Evolutionary conservation across 116 monocot species (phyloP), one percentile per base, ranked within the genome.

Genomic region (Zostera marina): DNA sequence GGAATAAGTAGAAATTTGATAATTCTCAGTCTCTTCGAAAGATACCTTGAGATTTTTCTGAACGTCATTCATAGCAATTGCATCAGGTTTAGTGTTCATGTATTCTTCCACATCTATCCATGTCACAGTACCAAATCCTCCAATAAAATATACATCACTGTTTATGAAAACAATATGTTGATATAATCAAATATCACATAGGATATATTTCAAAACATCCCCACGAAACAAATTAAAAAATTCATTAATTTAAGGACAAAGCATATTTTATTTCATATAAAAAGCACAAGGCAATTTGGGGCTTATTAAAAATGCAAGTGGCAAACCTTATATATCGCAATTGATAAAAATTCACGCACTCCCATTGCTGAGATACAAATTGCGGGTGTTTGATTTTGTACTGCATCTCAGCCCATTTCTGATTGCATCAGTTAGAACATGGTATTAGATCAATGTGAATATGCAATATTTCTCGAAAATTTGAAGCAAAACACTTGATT

Each of bases 291-390:
- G 49, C 20, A 51, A 51, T 8, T 32, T 32, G 32, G 32, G 1
- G 49, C 10, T 8, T 20, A 49, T 17, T 8, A 49, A 49, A 5
- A 38, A 59, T 42, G 16, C 21, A 59, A 7, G 32, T 26, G 10
- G 16, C 23, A 41, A 63, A 94, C 94, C 94, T 85, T 68, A 94
- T 85, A 38, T 53, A 76, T 59, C 85, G 72, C 94, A 94, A 88
- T 63, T 84, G 84, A 70, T 84, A 94, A 64, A 85, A 94, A 63
- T 82, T 81, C 61, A 94, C 84, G 65, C 88, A 88, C 52, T 84
- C 94, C 94, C 94, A 94, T 55, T 94, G 81, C 51, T 94, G 88
- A 15, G 94, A 81, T 71, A 85, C 76, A 88, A 88, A 88, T 62
- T 94, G 94, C 54, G 88, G 88, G 64, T 94, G 94, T 59, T 94